phyloP scores from a whole-genome alignment of 116 monocot genomes.

The Papilionanthe hybrid region DNA sequence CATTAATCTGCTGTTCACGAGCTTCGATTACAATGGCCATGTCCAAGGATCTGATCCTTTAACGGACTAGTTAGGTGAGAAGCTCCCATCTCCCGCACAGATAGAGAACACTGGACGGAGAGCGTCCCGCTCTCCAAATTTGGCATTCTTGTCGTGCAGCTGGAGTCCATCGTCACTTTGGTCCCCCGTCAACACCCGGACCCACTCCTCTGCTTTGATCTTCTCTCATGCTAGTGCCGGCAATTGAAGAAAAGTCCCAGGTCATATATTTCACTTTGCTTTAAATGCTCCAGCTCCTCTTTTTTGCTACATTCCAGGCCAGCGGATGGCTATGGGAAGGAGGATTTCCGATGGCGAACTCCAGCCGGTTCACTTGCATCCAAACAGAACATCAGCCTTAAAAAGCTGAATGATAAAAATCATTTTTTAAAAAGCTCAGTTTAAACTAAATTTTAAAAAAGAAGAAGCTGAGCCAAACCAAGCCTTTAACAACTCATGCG shows the following conservation, averaged over 20 bases:
- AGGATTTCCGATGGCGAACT: too few species aligned
- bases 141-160: conserved; percentile 87
- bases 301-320: too few species aligned
- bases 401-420: too few species aligned
- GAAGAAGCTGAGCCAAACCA: too few species aligned
- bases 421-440: too few species aligned
- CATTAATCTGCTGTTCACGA: too few species aligned
- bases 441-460: too few species aligned
- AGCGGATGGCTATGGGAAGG: too few species aligned
- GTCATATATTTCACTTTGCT: neutral
- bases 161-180: conserved; percentile 83
- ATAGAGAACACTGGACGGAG: conserved; percentile 44
- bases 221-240: conserved; percentile 77
- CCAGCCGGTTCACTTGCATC: too few species aligned
- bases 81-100: conserved; percentile 19
- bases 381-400: too few species aligned
- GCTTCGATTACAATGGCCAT: too few species aligned
- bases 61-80: neutral
- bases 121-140: conserved; percentile 61
- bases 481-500: too few species aligned
- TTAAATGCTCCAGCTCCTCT: neutral
- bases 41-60: neutral
- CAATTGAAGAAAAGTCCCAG: conserved; percentile 82
- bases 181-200: conserved; percentile 73
- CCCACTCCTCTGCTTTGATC: conserved; percentile 92